Percentiles rank a stretch among this genome's conserved stretches.
Conservation (phyloP, 169 alveolate species). For the Eimeria acervulina region DNA sequence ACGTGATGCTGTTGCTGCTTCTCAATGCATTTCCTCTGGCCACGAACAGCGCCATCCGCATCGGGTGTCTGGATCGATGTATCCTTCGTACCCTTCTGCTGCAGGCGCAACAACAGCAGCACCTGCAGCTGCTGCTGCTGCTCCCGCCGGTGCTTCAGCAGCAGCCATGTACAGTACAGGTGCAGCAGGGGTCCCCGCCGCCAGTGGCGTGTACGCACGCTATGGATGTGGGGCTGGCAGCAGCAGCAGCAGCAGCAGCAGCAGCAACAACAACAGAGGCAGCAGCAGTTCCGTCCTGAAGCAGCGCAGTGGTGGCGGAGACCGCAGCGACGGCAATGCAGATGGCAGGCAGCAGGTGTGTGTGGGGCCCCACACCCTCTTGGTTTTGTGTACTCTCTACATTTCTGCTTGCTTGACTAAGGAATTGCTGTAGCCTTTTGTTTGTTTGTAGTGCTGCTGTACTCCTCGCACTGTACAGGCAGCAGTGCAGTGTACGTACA, state of each 20-base stretch:
- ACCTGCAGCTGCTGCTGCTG: constrained; percentile 41
- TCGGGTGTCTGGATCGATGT: neutral
- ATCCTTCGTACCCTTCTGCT: constrained; percentile 48
- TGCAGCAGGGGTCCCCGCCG: constrained; percentile 1
- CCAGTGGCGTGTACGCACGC: constrained; percentile 37
- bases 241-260: constrained; percentile 27
- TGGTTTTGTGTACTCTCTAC: too few relatives aligned
- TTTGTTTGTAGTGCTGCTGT: too few relatives aligned
- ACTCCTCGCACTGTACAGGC: neutral
- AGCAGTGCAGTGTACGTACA: neutral
- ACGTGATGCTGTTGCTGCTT: constrained; percentile 26
- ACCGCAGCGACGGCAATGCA: constrained; percentile 33
- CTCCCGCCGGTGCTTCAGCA: constrained; percentile 7
- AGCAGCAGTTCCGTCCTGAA: constrained; percentile 51
- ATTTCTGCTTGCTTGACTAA: too few relatives aligned
- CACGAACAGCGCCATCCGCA: neutral
- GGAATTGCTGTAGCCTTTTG: too few relatives aligned
- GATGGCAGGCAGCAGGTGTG: constrained; percentile 18
- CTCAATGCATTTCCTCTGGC: neutral
- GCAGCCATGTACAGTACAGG: neutral
- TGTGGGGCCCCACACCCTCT: neutral
- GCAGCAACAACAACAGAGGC: constrained; percentile 49
- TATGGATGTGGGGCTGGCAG: neutral
- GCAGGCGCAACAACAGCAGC: constrained; percentile 14
- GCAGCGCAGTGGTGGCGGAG: neutral